Conservation (phyloP, 805 yeast genomes). For the Candida fluviatilis region DNA sequence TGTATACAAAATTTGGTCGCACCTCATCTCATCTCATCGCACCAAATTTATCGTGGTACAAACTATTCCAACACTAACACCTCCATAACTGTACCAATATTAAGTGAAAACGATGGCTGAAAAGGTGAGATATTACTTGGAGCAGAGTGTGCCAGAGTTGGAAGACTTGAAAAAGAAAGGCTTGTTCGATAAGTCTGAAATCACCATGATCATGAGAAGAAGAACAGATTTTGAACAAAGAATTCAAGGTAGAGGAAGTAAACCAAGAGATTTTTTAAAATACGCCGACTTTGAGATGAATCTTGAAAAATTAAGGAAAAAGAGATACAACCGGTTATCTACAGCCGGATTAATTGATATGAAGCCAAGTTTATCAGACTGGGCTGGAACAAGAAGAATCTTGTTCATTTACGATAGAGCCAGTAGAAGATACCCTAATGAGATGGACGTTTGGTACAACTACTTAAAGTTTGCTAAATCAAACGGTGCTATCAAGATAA, state of each 20-base stretch:
- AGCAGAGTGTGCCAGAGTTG: conserved; percentile 82
- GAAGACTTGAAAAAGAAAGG: conserved; percentile 82
- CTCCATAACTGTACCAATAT: too few relatives aligned
- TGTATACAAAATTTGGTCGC: conserved; percentile 5
- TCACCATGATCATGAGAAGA: conserved; percentile 80
- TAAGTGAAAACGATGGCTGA: too few relatives aligned
- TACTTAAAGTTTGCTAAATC: conserved; percentile 67
- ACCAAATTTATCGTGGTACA: too few relatives aligned
- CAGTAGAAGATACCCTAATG: conserved; percentile 72
- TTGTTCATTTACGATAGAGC: conserved; percentile 82
- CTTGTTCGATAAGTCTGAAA: conserved; percentile 77
- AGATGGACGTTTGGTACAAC: conserved; percentile 71
- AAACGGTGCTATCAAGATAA: conserved; percentile 64
- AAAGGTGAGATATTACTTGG: conserved; percentile 49
- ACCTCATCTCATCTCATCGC: too few relatives aligned
- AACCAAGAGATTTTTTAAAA: conserved; percentile 67
- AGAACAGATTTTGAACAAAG: conserved; percentile 96
- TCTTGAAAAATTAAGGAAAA: conserved; percentile 71
- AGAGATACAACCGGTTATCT: conserved; percentile 61
- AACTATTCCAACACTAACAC: too few relatives aligned
- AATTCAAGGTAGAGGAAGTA: conserved; percentile 77
- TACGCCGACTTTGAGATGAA: conserved; percentile 79
- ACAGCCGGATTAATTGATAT: conserved; percentile 53
- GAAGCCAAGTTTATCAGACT: conserved; percentile 70
- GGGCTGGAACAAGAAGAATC: conserved; percentile 81